Conservation (phyloP, 495 filamentous ascomycete genomes). For the Clavariopsis aquatica region DNA sequence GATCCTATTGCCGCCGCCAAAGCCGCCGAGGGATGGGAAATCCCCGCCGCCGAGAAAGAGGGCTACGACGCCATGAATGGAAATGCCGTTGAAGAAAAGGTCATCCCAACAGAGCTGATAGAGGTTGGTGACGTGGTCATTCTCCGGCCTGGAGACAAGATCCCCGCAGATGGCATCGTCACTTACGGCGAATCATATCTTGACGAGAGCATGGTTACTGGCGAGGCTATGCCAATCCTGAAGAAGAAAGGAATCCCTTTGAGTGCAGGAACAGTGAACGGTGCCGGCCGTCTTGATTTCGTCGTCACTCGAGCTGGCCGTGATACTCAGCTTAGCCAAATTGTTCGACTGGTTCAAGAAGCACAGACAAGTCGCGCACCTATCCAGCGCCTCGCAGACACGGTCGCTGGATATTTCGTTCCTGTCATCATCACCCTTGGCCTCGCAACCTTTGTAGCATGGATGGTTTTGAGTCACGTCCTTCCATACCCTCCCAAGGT, state of each 20-base stretch:
- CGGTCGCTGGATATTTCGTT: conserved; percentile 91
- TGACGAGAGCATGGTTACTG: conserved; percentile 98
- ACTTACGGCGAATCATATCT: conserved; percentile 88
- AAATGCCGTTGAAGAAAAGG: conserved; percentile 71
- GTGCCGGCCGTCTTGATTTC: conserved; percentile 87
- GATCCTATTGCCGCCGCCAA: conserved; percentile 94
- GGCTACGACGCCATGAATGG: conserved; percentile 45
- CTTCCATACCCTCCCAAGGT: conserved; percentile 80
- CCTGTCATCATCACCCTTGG: conserved; percentile 85
- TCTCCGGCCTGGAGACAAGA: conserved; percentile 91
- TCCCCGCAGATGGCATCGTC: conserved; percentile 88
- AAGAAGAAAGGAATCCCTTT: conserved; percentile 78
- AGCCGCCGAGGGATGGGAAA: conserved; percentile 75
- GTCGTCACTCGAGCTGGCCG: conserved; percentile 88
- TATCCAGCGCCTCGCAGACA: conserved; percentile 92
- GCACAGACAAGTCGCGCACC: conserved; percentile 93
- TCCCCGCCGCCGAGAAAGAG: conserved; percentile 47
- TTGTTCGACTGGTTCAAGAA: conserved; percentile 94
- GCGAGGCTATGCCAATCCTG: conserved; percentile 89
- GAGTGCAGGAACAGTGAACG: conserved; percentile 97
- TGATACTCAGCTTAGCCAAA: conserved; percentile 96
- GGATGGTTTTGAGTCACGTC: conserved; percentile 93
- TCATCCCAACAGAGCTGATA: conserved; percentile 91
- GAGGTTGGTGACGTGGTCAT: conserved; percentile 93
- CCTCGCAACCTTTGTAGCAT: conserved; percentile 78